phyloP scores from a whole-genome alignment of 2,329 filamentous ascomycete genomes.

The Pestalotiopsis sp. region DNA sequence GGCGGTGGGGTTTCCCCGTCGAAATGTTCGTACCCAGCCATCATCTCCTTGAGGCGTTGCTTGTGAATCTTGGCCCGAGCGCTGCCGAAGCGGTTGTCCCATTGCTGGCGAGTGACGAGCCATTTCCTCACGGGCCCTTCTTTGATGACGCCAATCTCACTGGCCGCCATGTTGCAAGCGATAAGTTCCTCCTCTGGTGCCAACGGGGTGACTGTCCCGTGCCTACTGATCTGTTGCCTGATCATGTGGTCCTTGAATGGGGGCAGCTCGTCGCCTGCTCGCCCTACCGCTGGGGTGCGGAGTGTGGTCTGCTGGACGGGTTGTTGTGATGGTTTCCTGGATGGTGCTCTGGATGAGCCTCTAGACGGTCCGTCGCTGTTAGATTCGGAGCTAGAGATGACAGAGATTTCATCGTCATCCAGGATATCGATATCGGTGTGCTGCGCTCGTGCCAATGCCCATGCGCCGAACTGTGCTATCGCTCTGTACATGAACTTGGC shows the following conservation, averaged over 20 bases:
- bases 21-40: slow-evolving; percentile 71
- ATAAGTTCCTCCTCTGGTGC: slow-evolving; percentile 65
- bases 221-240: slow-evolving; percentile 79
- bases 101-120: slow-evolving; percentile 73
- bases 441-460: slow-evolving; percentile 84
- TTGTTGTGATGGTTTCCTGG: slow-evolving; percentile 16
- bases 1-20: slow-evolving; percentile 79
- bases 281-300: slow-evolving; percentile 63
- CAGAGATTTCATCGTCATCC: slow-evolving; percentile 75
- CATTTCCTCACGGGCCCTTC: slow-evolving; percentile 79
- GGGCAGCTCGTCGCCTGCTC: slow-evolving; percentile 81
- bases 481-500: slow-evolving; percentile 96
- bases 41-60: slow-evolving; percentile 72
- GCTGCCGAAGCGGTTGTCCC: slow-evolving; percentile 72
- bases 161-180: slow-evolving; percentile 62
- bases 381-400: slow-evolving; percentile 66
- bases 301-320: slow-evolving; percentile 10
- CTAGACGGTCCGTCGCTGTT: slow-evolving; percentile 35
- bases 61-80: slow-evolving; percentile 74
- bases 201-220: slow-evolving; percentile 74
- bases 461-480: slow-evolving; percentile 90
- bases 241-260: slow-evolving; percentile 87
- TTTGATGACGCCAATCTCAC: slow-evolving; percentile 79
- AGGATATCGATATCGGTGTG: slow-evolving; percentile 78
- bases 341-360: slow-evolving; percentile 14